Percentiles rank a stretch among this genome's conserved stretches.
Conservation (phyloP, 2,329 filamentous ascomycete species). For the Paradendryphiella salina region DNA sequence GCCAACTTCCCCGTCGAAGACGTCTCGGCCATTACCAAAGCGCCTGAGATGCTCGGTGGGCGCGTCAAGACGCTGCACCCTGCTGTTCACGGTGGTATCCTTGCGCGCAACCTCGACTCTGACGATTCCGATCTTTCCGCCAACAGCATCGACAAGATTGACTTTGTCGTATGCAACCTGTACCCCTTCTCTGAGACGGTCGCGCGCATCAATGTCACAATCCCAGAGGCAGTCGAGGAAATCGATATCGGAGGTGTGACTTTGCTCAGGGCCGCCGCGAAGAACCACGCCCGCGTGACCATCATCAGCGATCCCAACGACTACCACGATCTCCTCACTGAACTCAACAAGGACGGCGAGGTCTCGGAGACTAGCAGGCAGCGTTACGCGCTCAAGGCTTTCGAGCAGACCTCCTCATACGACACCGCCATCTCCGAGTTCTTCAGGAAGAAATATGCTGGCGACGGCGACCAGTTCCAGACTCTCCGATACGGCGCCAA, state of each 20-base stretch:
- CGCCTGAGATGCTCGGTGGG: constrained; percentile 94
- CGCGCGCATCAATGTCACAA: constrained; percentile 94
- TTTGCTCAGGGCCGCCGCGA: constrained; percentile 91
- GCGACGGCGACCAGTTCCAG: constrained; percentile 78
- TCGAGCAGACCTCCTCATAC: constrained; percentile 97
- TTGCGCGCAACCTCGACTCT: constrained; percentile 89
- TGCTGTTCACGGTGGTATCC: constrained; percentile 80
- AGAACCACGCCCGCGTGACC: constrained; percentile 95
- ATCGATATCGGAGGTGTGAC: constrained; percentile 97
- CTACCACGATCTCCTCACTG: constrained; percentile 90
- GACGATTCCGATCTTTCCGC: constrained; percentile 89
- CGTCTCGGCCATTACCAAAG: constrained; percentile 91
- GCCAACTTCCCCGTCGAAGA: constrained; percentile 97
- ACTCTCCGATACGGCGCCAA: constrained; percentile 93
- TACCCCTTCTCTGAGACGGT: constrained; percentile 99
- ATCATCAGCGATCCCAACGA: constrained; percentile 93
- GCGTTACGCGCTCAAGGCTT: constrained; percentile 92
- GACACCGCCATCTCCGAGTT: constrained; percentile 93
- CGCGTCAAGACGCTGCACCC: constrained; percentile 96
- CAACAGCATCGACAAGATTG: constrained; percentile 49
- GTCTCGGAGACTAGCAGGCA: constrained; percentile 84
- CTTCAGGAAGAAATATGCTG: constrained; percentile 96
- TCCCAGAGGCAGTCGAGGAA: constrained; percentile 96
- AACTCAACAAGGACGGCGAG: constrained; percentile 83
- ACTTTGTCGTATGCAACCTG: constrained; percentile 78